phyloP scores from a whole-genome alignment of 345 rosid species.

The Rubroshorea leprosula region DNA sequence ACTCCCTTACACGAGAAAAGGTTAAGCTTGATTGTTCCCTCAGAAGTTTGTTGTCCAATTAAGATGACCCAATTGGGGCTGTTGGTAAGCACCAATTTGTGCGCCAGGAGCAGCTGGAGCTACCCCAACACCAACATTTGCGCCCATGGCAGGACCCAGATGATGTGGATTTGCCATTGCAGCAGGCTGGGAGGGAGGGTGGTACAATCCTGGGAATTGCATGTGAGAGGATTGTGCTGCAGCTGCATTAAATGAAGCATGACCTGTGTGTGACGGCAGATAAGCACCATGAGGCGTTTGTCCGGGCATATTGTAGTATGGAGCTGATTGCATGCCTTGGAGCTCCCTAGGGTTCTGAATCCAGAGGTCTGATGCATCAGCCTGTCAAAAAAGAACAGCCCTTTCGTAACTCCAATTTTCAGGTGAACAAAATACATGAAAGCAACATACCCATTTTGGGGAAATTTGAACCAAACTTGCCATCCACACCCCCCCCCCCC shows the following conservation, averaged over 20 bases:
- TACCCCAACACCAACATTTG: constrained; percentile 71
- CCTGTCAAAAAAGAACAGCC: constrained; percentile 32
- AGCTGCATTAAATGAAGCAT: constrained; percentile 72
- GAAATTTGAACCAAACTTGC: no score
- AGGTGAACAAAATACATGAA: no score
- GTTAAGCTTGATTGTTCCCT: constrained; percentile 34
- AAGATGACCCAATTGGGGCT: constrained; percentile 83
- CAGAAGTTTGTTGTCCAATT: constrained; percentile 90
- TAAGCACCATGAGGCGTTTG: constrained; percentile 82
- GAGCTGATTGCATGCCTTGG: constrained; percentile 61
- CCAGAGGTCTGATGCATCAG: constrained; percentile 91
- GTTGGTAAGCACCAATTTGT: constrained; percentile 87
- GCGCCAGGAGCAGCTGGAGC: constrained; percentile 62
- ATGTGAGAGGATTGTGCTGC: constrained; percentile 83
- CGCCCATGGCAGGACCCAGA: constrained; percentile 78
- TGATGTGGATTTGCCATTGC: constrained; percentile 69
- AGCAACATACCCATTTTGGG: no score
- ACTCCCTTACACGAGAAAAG: background rate
- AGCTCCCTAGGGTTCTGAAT: constrained; percentile 79
- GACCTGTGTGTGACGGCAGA: constrained; percentile 73
- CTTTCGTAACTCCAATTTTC: background rate
- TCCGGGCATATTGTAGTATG: constrained; percentile 75
- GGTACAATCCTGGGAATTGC: constrained; percentile 82
- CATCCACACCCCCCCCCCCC: no score
- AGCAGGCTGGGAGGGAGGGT: constrained; percentile 65